Conservation (phyloP, 176 grass and related monocot species). For the Triticum aestivum region DNA sequence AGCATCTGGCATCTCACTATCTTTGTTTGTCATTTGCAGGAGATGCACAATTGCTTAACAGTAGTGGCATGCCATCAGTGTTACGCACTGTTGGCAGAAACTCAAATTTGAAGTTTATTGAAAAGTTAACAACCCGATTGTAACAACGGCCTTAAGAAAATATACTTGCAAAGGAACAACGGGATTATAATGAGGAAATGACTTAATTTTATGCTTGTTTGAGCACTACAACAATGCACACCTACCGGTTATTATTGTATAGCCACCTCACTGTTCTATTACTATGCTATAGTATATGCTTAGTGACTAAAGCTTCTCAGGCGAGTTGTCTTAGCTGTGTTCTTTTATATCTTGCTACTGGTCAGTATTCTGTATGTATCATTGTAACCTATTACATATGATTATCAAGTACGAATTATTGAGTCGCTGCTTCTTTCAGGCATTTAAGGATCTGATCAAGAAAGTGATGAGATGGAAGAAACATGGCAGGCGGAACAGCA, state of each 20-base stretch:
- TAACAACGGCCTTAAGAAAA: constrained; percentile 4
- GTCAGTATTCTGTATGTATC: not conserved
- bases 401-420: constrained; percentile 5
- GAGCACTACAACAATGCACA: not conserved
- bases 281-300: constrained; percentile 5
- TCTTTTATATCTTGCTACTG: constrained; percentile 10
- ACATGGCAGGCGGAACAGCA: not conserved
- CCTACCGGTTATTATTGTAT: not conserved
- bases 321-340: not conserved
- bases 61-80: constrained; percentile 9
- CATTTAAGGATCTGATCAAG: constrained; percentile 39
- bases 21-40: constrained; percentile 27
- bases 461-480: constrained; percentile 37
- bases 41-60: constrained; percentile 22
- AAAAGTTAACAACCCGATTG: constrained; percentile 7
- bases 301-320: constrained; percentile 1
- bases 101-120: constrained; percentile 14
- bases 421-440: constrained; percentile 29
- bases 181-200: not conserved
- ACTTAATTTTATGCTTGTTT: not conserved
- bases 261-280: not conserved
- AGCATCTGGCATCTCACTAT: constrained; percentile 16
- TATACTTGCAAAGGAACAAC: constrained; percentile 12
- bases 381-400: constrained; percentile 3
- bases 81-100: constrained; percentile 11